Evolutionary conservation across 169 alveolate genomes (phyloP).

Genomic region (Cardiosporidium cionae): DNA sequence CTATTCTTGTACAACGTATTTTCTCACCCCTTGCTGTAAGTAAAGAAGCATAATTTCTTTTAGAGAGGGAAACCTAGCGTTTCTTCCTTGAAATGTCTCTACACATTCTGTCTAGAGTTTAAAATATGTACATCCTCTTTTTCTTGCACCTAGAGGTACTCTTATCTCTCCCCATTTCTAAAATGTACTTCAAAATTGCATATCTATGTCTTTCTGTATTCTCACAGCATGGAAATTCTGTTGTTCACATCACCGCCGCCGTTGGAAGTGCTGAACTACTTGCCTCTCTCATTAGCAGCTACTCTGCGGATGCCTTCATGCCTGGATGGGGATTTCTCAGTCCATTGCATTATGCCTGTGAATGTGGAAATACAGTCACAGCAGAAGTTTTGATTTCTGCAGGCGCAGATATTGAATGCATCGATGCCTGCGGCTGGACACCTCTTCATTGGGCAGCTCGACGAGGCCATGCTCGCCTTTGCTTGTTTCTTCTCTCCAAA

Average conservation of each 20-base stretch:
- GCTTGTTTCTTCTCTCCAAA: background rate
- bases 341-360: slow-evolving; percentile 24
- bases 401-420: slow-evolving; percentile 14
- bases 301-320: slow-evolving; percentile 13
- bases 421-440: slow-evolving; percentile 31
- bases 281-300: background rate
- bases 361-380: slow-evolving; percentile 21
- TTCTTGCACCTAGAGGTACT: no score
- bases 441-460: slow-evolving; percentile 31
- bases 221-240: slow-evolving; percentile 21
- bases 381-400: slow-evolving; percentile 10
- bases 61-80: no score
- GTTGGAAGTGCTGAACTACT: slow-evolving; percentile 10
- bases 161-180: background rate
- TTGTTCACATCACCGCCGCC: slow-evolving; percentile 15
- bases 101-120: no score
- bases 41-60: no score
- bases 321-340: slow-evolving; percentile 30
- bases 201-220: background rate
- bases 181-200: background rate
- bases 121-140: no score
- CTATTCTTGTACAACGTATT: no score
- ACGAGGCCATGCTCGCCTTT: slow-evolving; percentile 1
- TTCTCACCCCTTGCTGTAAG: no score
- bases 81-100: no score